phyloP scores from a whole-genome alignment of 73 alveolate genomes.

The Tetrahymena elliotti region DNA sequence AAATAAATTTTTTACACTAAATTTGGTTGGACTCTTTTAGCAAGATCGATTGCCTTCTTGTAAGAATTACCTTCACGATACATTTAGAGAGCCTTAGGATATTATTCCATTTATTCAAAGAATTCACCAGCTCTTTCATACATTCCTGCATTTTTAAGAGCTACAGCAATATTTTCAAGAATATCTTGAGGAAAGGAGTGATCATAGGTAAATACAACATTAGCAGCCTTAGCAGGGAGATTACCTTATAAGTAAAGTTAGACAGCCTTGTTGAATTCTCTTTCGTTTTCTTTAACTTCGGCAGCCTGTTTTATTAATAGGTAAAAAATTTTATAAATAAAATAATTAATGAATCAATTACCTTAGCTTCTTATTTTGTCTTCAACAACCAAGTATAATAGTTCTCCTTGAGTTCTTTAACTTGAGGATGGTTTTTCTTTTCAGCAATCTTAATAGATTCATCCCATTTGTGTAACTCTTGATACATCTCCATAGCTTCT shows the following conservation, averaged over 20 bases:
- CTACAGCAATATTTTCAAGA: constrained; percentile 85
- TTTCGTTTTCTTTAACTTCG: constrained; percentile 97
- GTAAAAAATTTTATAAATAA: not conserved
- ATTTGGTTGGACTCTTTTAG: constrained; percentile 62
- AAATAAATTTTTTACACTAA: constrained; percentile 29
- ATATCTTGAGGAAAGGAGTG: constrained; percentile 89
- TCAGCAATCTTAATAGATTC: constrained; percentile 99
- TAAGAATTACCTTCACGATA: constrained; percentile 97
- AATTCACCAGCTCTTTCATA: constrained; percentile 99
- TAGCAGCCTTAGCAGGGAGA: constrained; percentile 99
- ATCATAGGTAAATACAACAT: constrained; percentile 89
- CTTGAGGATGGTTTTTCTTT: constrained; percentile 97
- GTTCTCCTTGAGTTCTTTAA: constrained; percentile 89
- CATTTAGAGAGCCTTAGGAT: constrained; percentile 95
- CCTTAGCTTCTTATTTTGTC: constrained; percentile 78
- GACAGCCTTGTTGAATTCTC: constrained; percentile 96
- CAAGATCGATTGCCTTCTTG: constrained; percentile 96
- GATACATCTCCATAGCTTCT: constrained; percentile 99
- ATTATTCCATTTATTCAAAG: constrained; percentile 94
- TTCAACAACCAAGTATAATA: constrained; percentile 98
- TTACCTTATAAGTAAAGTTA: constrained; percentile 98
- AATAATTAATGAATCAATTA: not conserved
- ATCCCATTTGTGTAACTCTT: constrained; percentile 99
- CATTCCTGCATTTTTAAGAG: constrained; percentile 90
- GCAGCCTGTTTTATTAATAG: constrained; percentile 94